Base-by-base conservation (phyloP, 75 land plant genomes). In the Cupressus sempervirens region DNA sequence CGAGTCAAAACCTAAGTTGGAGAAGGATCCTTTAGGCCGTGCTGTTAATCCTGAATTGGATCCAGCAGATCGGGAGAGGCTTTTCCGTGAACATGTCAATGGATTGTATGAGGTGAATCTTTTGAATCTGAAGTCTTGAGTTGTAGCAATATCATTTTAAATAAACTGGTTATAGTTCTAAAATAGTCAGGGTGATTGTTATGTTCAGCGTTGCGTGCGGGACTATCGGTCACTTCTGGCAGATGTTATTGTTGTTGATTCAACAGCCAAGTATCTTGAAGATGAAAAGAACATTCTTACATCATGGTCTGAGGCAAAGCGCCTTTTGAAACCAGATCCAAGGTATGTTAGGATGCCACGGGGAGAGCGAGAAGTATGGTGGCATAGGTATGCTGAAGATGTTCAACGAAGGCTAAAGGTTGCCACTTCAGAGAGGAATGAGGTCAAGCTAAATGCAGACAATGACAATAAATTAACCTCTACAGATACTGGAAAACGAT, bases 21-120 rank as follows among this genome's bases (percentile, higher is more conserved):
- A 97, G 85, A 96, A 94, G 86, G 99, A 97, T 88, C 92, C 98
- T 23, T 93, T 92, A 75, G 94, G 95, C 2, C 99, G 99, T 86
- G 95, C 94, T 45, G 84, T 86, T 80, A 97, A 97, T 68, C 86
- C 94, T 84, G 95, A 97, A 65, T 84, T 97, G 16, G 93, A 92
- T 79, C 50, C 84, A 81, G 92, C 90, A 67, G 99, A 97, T 23
- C 67, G 83, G 41, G 99, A 97, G 83, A 96, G 93, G 79, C 88
- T 97, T 53, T 97, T 97, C 77, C 90, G 99, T 9, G 99, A 94
- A 58, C 96, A 97, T 86, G 86, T 94, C 41, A 94, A 94, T 77
- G 89, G 88, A 53, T 87, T 97, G 23, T 89, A 88, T 84, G 98
- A 94, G 92, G 99, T 97, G 81, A 68, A 41, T 67, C 7, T 84